phyloP scores from a whole-genome alignment of 257 asterid genomes.

The Salvia rosmarinus region DNA sequence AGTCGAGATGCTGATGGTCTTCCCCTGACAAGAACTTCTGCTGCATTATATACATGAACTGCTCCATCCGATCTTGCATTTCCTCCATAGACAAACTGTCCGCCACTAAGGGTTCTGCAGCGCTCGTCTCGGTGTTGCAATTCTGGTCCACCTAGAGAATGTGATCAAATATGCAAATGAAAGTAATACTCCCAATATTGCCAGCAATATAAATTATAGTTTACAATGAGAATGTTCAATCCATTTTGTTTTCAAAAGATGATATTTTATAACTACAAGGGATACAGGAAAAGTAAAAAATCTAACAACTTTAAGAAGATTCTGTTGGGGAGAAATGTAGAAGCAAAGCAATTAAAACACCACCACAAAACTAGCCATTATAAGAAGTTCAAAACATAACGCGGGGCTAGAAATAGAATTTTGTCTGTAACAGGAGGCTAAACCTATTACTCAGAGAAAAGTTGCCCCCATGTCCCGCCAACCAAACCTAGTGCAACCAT shows the following conservation, averaged over 20 bases:
- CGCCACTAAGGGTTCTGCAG: constrained; percentile 32
- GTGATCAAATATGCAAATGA: neutral
- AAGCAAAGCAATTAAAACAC: neutral
- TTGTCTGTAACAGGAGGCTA: neutral
- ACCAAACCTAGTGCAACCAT: neutral
- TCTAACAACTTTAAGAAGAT: too few species aligned
- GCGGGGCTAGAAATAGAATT: neutral
- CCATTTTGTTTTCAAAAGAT: too few species aligned
- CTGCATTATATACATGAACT: constrained; percentile 72
- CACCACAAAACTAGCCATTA: neutral
- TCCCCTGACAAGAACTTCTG: constrained; percentile 88
- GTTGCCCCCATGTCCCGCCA: neutral
- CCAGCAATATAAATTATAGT: neutral
- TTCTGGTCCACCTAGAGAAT: constrained; percentile 24
- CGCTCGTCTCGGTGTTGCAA: constrained; percentile 29
- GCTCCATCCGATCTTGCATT: constrained; percentile 80
- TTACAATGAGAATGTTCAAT: too few species aligned
- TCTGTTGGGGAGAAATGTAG: neutral
- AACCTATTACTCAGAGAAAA: neutral
- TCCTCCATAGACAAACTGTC: constrained; percentile 60
- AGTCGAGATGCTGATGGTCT: constrained; percentile 79
- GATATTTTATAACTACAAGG: neutral
- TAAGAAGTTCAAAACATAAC: neutral
- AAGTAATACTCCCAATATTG: neutral
- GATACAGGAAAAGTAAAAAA: neutral